Evolutionary conservation across 805 yeast genomes (phyloP).

Genomic region (Zygosaccharomyces pseudorouxii): DNA sequence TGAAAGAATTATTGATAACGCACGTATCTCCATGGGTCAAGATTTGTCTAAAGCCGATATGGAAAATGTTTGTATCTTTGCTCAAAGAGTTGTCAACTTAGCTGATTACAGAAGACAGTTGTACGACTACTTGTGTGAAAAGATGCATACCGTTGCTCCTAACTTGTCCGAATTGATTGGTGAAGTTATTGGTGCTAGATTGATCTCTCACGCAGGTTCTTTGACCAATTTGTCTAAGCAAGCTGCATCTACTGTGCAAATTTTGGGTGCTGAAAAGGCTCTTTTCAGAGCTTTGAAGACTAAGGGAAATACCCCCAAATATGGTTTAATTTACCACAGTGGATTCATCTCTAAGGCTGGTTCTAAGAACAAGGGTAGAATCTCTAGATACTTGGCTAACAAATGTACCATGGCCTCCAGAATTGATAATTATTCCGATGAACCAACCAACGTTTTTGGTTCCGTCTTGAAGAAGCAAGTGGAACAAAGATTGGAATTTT

Average conservation of each 20-base stretch:
- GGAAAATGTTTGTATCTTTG: constrained; percentile 85
- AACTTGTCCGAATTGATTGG: constrained; percentile 95
- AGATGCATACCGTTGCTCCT: constrained; percentile 98
- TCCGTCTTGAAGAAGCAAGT: constrained; percentile 90
- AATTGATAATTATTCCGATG: constrained; percentile 95
- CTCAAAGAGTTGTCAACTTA: constrained; percentile 86
- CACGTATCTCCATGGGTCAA: constrained; percentile 98
- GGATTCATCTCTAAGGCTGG: constrained; percentile 91
- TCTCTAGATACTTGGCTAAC: constrained; percentile 96
- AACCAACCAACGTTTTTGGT: constrained; percentile 88
- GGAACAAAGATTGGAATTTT: constrained; percentile 93
- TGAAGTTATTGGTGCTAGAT: constrained; percentile 97
- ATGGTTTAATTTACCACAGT: constrained; percentile 92
- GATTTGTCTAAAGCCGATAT: constrained; percentile 93
- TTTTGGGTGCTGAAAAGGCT: constrained; percentile 96
- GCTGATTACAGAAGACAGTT: constrained; percentile 85
- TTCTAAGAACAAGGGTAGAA: constrained; percentile 97
- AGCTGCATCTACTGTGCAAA: constrained; percentile 99
- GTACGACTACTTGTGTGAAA: constrained; percentile 82
- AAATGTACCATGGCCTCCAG: constrained; percentile 98
- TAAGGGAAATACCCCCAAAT: constrained; percentile 94
- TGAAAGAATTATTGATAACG: constrained; percentile 87
- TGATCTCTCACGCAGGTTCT: constrained; percentile 98
- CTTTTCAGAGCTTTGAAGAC: constrained; percentile 93
- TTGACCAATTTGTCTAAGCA: constrained; percentile 93